A percentile compares a stretch with the other conserved stretches of the same genome.
phyloP scores from a whole-genome alignment of 2,329 filamentous ascomycete genomes.

The Curvularia hawaiiensis region DNA sequence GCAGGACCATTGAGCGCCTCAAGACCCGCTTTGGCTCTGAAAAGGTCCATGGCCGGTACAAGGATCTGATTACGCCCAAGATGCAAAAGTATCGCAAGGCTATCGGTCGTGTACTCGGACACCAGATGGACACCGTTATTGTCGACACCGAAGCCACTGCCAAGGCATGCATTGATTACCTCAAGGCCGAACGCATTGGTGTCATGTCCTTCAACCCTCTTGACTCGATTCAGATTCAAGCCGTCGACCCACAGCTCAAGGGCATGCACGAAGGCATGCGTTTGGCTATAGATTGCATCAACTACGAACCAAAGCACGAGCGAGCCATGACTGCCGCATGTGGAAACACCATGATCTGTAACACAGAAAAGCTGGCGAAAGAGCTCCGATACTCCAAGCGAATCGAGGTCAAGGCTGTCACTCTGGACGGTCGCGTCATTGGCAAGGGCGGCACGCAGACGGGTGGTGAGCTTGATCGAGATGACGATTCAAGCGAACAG shows the following conservation, averaged over 20 bases:
- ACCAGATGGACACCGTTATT: slow-evolving; percentile 92
- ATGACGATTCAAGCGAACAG: slow-evolving; percentile 72
- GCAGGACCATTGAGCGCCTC: slow-evolving; percentile 82
- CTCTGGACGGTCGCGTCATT: slow-evolving; percentile 92
- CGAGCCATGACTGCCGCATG: slow-evolving; percentile 95
- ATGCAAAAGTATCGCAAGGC: slow-evolving; percentile 97
- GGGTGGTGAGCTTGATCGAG: slow-evolving; percentile 76
- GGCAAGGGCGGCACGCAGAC: slow-evolving; percentile 98
- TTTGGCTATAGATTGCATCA: slow-evolving; percentile 93
- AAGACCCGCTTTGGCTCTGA: slow-evolving; percentile 85
- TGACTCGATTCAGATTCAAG: slow-evolving; percentile 95
- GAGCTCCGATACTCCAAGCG: slow-evolving; percentile 84
- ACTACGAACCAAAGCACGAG: slow-evolving; percentile 86
- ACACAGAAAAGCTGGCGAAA: slow-evolving; percentile 84
- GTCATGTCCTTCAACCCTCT: slow-evolving; percentile 95
- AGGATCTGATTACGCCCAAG: slow-evolving; percentile 92
- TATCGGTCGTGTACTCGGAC: slow-evolving; percentile 87
- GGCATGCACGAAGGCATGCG: slow-evolving; percentile 82
- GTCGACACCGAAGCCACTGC: slow-evolving; percentile 95
- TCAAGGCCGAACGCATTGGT: slow-evolving; percentile 85
- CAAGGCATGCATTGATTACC: slow-evolving; percentile 90
- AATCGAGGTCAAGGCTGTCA: slow-evolving; percentile 92
- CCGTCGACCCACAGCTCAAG: slow-evolving; percentile 88
- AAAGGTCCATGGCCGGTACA: slow-evolving; percentile 80
- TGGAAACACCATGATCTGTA: slow-evolving; percentile 92